Evolutionary conservation across 75 land plant species (phyloP), one percentile per base, ranked within the genome.

Genomic region (Pinus albicaulis): DNA sequence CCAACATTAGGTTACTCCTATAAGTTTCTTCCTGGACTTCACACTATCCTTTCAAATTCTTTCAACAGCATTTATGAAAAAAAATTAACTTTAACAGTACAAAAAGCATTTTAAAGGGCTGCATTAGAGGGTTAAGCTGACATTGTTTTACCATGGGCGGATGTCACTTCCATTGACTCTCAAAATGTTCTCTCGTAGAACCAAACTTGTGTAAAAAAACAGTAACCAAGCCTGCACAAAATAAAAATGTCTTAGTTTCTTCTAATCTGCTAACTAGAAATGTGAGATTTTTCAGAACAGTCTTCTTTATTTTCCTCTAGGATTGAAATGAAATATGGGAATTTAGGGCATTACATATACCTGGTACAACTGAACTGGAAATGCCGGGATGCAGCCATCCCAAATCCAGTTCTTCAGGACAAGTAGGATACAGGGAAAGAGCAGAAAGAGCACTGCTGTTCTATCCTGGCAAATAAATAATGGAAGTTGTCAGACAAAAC

Each of bases 81-180:
- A 36, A 20, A 7, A 38, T 66, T 48, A 66, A 66, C 71, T 38
- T 66, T 48, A 48, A 48, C 53, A 48, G 53, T 10, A 48, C 53
- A 38, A 68, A 20, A 68, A 17, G 41, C 48, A 68, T 20, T 73
- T 64, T 23, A 19, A 57, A 73, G 17, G 25, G 16, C 4, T 56
- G n/a, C 31, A 19, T 16, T 38, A 28, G 75, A 7, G 53, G 26
- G 66, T 38, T 52, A 41, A 13, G 31, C 16, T 76, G 55, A 70
- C 10, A 24, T 17, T 76, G 26, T 52, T 68, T 76, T 89, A 97
- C 99, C 99, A 97, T 75, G 99, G 95, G 61, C 99, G 99, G 71
- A 96, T 96, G 71, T 96, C 98, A 86, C 99, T 96, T 78, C 99
- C 99, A 84, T 96, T 96, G n/a, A 87, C 89, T 84, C 92, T 86